Evolutionary conservation across 176 grass and related monocot species (phyloP).

Genomic region (Elaeis guineensis): DNA sequence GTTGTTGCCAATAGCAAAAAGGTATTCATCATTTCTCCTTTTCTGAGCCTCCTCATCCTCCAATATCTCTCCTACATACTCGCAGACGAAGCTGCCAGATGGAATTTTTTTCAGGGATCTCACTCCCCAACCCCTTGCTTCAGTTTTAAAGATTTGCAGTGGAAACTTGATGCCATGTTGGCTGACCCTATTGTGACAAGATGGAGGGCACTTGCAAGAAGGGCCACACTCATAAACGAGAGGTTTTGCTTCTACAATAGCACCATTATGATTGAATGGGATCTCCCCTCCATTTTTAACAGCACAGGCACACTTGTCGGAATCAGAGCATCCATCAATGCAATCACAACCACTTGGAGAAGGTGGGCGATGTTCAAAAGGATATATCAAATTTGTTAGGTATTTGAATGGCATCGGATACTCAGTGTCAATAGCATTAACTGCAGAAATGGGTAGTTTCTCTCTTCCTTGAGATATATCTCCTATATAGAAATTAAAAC

Average conservation of each 20-base stretch:
- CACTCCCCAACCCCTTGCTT: constrained; percentile 78
- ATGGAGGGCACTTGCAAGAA: constrained; percentile 71
- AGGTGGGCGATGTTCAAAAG: constrained; percentile 21
- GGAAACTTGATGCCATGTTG: constrained; percentile 67
- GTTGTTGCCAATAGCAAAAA: constrained; percentile 68
- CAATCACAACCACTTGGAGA: constrained; percentile 44
- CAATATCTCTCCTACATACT: constrained; percentile 72
- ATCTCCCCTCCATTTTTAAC: constrained; percentile 70
- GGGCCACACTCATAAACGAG: constrained; percentile 83
- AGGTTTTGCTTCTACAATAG: constrained; percentile 55
- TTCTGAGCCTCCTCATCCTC: constrained; percentile 61
- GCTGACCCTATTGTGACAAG: constrained; percentile 67
- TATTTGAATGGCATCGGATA: constrained; percentile 43
- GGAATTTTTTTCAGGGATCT: constrained; percentile 60
- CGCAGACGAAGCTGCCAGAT: constrained; percentile 72
- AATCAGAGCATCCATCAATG: constrained; percentile 55
- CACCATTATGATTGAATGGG: constrained; percentile 56
- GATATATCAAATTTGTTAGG: constrained; percentile 39
- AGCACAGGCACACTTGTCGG: constrained; percentile 47
- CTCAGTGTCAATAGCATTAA: constrained; percentile 54
- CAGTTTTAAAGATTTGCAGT: constrained; percentile 77
- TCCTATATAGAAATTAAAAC: constrained; percentile 34
- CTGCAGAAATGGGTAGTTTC: constrained; percentile 60
- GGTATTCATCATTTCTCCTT: constrained; percentile 61
- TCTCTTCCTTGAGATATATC: constrained; percentile 71